Evolutionary conservation across 1,284 basidiomycete species (phyloP).

Genomic region (Moesziomyces sp.): DNA sequence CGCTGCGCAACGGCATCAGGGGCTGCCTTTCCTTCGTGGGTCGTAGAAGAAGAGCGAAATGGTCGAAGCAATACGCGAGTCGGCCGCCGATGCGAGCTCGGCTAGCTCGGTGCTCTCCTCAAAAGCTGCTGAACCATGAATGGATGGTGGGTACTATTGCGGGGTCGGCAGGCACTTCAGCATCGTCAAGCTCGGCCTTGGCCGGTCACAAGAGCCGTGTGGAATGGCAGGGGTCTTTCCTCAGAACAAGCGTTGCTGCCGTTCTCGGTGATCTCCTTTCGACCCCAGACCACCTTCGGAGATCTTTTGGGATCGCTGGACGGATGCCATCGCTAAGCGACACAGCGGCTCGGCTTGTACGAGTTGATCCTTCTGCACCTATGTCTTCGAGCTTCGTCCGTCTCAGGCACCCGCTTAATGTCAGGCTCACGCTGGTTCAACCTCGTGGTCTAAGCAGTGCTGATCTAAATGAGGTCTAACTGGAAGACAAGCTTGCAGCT

Average conservation of each 20-base stretch:
- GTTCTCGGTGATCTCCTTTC: not conserved
- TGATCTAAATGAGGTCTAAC: not conserved
- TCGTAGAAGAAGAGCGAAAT: not conserved
- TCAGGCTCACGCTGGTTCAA: too few species aligned
- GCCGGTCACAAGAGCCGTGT: constrained; percentile 1
- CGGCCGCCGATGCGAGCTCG: not conserved
- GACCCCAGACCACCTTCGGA: not conserved
- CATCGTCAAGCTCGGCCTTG: not conserved
- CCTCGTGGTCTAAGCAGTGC: too few species aligned
- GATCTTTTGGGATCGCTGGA: not conserved
- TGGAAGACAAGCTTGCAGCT: not conserved
- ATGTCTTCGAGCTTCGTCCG: too few species aligned
- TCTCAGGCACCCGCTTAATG: too few species aligned
- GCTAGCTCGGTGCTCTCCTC: not conserved
- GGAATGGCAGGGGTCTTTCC: too few species aligned
- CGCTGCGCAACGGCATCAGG: not conserved
- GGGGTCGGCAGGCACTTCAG: too few species aligned
- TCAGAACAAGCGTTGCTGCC: too few species aligned
- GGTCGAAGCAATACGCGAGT: not conserved
- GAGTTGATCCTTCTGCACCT: too few species aligned
- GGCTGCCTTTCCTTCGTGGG: not conserved
- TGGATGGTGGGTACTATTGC: too few species aligned
- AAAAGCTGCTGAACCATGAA: too few species aligned
- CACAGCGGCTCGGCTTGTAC: not conserved
- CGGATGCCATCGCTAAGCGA: too few species aligned